Base-by-base conservation (phyloP, 257 asterid species). In the Salvia miltiorrhiza region DNA sequence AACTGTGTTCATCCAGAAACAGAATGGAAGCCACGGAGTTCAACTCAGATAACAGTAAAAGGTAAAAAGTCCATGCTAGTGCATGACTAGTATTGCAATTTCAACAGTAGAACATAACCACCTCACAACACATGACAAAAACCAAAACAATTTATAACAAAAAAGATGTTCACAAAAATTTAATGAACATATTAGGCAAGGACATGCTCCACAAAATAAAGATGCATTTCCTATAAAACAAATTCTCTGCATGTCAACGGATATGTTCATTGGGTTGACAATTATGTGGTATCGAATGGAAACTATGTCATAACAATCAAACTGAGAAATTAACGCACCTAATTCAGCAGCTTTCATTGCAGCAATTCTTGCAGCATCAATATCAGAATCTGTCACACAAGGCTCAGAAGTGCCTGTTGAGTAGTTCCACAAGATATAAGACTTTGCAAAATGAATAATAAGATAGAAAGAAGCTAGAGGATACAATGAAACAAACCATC, bases 331-430 rank as follows among this genome's bases (percentile, higher is more conserved):
- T 33, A 17, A 57, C 79, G 7, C 53, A 86, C 99, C 97, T 79
- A 86, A 77, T 79, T 94, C 97, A 76, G 99, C 99, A 61, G 97
- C 99, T 81, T 82, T 93, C 90, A 90, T 81, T 35, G 98, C 98
- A 81, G 96, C 97, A 74, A 87, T 61, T 80, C 85, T 93, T 37
- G 97, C 99, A 67, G 96, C 96, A 79, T 87, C 94, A 53, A 93
- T 84, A 79, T 90, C 97, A 68, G 97, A 85, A 72, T 87, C 96
- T 32, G 84, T 86, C 82, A 86, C 84, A 41, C 20, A 70, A 40
- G 82, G 80, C 81, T 88, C 90, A 28, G 89, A 76, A 26, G 84
- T 57, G 70, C 80, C 88, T 75, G 72, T 54, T 65, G 47, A 21
- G 50, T 52, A 69, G 63, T 48, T 66, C 56, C 60, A 57, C 53